A percentile compares a stretch with the other conserved stretches of the same genome.
phyloP scores from a whole-genome alignment of 164 flowering plant species.

The Nelumbo lutea region DNA sequence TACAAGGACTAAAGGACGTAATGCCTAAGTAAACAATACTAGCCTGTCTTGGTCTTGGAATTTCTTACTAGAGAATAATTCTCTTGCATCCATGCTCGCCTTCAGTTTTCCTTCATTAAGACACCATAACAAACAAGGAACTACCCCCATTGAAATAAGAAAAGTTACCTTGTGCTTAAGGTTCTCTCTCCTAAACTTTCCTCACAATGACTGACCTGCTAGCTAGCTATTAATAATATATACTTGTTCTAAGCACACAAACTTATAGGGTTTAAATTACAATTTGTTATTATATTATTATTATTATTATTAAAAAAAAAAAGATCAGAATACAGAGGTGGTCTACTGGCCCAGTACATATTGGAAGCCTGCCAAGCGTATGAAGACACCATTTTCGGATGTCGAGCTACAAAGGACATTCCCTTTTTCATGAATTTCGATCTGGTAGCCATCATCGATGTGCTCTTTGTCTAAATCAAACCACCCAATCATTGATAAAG shows the following conservation, averaged over 20 bases:
- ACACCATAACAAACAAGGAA: conserved; percentile 34
- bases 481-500: conserved; percentile 5
- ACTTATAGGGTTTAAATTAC: conserved; percentile 4
- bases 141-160: conserved; percentile 31
- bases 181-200: conserved; percentile 12
- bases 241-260: conserved; percentile 3
- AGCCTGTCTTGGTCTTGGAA: conserved; percentile 28
- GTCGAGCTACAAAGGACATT: conserved; percentile 17
- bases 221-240: not conserved
- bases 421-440: conserved; percentile 9
- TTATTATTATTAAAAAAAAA: no score
- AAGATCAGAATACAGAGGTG: not conserved
- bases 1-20: conserved; percentile 56
- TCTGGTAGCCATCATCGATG: not conserved
- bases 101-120: conserved; percentile 20
- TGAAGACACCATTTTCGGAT: conserved; percentile 20
- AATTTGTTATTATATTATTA: no score
- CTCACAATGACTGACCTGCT: no score
- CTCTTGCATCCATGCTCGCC: conserved; percentile 26
- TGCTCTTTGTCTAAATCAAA: not conserved
- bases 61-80: conserved; percentile 27
- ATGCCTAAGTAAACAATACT: conserved; percentile 1
- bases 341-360: conserved; percentile 17
- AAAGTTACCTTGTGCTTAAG: conserved; percentile 39
- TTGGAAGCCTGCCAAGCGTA: conserved; percentile 17